phyloP scores from a whole-genome alignment of 1,284 basidiomycete species.

The Cryptococcus depauperatus region DNA sequence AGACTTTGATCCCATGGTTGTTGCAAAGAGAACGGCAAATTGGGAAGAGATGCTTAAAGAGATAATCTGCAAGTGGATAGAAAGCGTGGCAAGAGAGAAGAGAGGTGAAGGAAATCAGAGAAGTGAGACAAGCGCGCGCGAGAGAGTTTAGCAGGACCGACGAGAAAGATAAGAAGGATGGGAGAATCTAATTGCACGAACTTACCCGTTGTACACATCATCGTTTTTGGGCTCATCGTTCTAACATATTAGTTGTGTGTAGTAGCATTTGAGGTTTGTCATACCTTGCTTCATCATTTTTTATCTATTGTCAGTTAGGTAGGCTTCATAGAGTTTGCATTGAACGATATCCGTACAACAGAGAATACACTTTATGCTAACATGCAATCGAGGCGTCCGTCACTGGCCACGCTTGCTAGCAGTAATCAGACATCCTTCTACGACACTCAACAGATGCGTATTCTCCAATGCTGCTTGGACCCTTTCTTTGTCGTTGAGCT shows the following conservation, averaged over 20 bases:
- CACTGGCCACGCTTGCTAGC: slow-evolving; percentile 41
- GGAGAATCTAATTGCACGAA: neutral
- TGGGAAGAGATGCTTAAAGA: slow-evolving; percentile 33
- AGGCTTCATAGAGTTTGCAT: no score
- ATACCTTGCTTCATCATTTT: no score
- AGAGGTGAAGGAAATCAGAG: slow-evolving; percentile 22
- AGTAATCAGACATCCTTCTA: slow-evolving; percentile 73
- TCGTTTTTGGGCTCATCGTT: no score
- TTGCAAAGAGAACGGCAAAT: slow-evolving; percentile 31
- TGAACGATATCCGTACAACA: no score
- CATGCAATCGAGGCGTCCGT: no score
- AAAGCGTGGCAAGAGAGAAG: slow-evolving; percentile 26
- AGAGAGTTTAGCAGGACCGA: neutral
- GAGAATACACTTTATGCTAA: no score
- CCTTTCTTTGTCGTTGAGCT: slow-evolving; percentile 96
- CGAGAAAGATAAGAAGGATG: neutral
- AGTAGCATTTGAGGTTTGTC: no score
- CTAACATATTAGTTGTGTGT: no score
- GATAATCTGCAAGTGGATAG: slow-evolving; percentile 30
- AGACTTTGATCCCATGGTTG: slow-evolving; percentile 37
- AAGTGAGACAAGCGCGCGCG: slow-evolving; percentile 2
- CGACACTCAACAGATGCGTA: slow-evolving; percentile 70
- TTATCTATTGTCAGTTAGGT: no score
- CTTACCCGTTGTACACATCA: no score
- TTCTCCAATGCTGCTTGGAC: slow-evolving; percentile 97